Evolutionary conservation across 2,329 filamentous ascomycete genomes (phyloP).

Genomic region (Laburnicola sp.): DNA sequence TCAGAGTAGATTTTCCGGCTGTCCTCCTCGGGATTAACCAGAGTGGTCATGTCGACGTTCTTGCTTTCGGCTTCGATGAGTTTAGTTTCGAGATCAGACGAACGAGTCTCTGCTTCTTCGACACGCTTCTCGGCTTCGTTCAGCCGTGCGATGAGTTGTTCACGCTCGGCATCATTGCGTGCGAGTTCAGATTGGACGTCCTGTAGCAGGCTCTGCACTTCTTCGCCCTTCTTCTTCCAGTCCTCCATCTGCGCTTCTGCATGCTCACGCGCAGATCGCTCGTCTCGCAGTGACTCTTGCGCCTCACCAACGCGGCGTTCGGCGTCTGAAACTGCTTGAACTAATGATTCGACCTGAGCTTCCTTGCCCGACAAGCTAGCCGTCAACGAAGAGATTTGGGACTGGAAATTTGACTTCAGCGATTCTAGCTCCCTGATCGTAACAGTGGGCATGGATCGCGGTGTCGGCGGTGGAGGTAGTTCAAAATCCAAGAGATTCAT

Average conservation of each 20-base stretch:
- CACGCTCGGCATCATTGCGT: slow-evolving; percentile 75
- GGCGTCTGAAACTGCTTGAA: slow-evolving; percentile 83
- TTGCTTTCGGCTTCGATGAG: slow-evolving; percentile 62
- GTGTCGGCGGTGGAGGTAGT: slow-evolving; percentile 89
- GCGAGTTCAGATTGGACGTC: slow-evolving; percentile 82
- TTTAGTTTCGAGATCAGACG: slow-evolving; percentile 65
- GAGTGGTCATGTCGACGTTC: slow-evolving; percentile 71
- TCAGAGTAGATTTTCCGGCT: slow-evolving; percentile 45
- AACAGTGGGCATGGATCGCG: slow-evolving; percentile 85
- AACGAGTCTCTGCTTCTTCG: slow-evolving; percentile 74
- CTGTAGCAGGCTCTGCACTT: slow-evolving; percentile 80
- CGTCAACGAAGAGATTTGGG: slow-evolving; percentile 91
- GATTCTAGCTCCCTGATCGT: slow-evolving; percentile 91
- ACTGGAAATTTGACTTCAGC: slow-evolving; percentile 85
- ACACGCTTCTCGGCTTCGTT: slow-evolving; percentile 74
- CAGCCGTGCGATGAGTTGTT: slow-evolving; percentile 73
- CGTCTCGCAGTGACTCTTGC: slow-evolving; percentile 80
- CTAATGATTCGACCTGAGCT: slow-evolving; percentile 84
- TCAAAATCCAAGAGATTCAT: slow-evolving; percentile 73
- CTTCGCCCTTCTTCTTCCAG: slow-evolving; percentile 82
- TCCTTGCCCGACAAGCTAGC: slow-evolving; percentile 91
- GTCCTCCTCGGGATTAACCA: slow-evolving; percentile 43
- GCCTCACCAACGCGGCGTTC: slow-evolving; percentile 89
- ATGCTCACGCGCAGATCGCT: slow-evolving; percentile 69
- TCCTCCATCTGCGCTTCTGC: slow-evolving; percentile 73